Conservation (phyloP, 2,329 filamentous ascomycete genomes). For the Botrytis fabae region DNA sequence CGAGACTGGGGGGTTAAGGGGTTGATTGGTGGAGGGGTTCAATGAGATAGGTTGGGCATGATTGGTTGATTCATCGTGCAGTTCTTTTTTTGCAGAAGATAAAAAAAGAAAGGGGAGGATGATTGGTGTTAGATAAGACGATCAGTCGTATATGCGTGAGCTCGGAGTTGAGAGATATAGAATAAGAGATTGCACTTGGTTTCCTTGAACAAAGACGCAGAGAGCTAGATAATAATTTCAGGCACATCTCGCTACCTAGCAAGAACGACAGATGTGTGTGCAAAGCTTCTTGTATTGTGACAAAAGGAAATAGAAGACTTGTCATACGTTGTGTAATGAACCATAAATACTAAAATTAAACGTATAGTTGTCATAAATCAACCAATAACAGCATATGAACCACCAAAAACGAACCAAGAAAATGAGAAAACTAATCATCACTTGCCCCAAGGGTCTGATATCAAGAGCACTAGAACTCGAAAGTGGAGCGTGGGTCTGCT, state of each 20-base stretch:
- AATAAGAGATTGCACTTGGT: not conserved
- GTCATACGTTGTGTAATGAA: rapidly evolving
- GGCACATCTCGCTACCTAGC: not conserved
- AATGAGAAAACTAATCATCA: not conserved
- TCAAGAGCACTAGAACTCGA: not conserved
- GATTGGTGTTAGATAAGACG: not conserved
- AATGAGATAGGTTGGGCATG: no score
- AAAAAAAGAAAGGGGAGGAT: not conserved
- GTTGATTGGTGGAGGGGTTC: not conserved
- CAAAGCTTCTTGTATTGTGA: no score
- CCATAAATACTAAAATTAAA: not conserved
- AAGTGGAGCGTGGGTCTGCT: rapidly evolving
- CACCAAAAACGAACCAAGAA: not conserved
- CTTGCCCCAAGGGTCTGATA: not conserved
- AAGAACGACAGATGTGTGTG: not conserved
- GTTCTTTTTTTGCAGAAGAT: not conserved
- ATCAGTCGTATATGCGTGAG: not conserved
- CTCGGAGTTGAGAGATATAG: not conserved
- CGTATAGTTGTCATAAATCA: not conserved
- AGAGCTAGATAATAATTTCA: not conserved
- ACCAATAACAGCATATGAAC: not conserved
- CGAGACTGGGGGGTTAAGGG: not conserved
- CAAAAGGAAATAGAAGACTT: not conserved
- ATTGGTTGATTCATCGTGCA: not conserved
- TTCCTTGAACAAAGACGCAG: not conserved